phyloP scores from a whole-genome alignment of 805 yeast species.

The Suhomyces tanzawaensis region DNA sequence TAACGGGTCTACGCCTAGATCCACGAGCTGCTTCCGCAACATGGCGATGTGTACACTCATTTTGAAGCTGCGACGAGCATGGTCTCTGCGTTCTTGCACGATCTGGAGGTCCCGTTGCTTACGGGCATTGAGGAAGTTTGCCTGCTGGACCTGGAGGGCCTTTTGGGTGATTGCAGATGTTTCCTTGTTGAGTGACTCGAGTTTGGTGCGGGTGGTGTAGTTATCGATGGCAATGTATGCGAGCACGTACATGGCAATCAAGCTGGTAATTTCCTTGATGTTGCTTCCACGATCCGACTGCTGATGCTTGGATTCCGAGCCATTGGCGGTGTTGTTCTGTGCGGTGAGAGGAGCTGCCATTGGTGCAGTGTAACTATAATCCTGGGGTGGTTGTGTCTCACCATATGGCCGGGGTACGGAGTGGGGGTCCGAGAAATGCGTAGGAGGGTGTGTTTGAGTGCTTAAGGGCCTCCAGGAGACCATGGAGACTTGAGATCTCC shows the following conservation, averaged over 20 bases:
- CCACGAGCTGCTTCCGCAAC: constrained; percentile 57
- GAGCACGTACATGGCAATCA: constrained; percentile 43
- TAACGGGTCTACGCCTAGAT: constrained; percentile 57
- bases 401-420: constrained; percentile 1
- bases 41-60: constrained; percentile 68
- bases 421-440: constrained; percentile 3
- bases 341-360: too few relatives aligned
- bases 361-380: too few relatives aligned
- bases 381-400: neutral
- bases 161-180: constrained; percentile 37
- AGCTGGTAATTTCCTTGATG: constrained; percentile 39
- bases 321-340: too few relatives aligned
- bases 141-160: constrained; percentile 42
- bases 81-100: constrained; percentile 50
- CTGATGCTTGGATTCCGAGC: too few relatives aligned
- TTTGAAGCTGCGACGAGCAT: constrained; percentile 49
- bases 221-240: constrained; percentile 53
- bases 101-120: constrained; percentile 52
- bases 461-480: too few relatives aligned
- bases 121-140: constrained; percentile 48
- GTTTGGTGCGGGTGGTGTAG: constrained; percentile 39
- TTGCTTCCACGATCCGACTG: constrained; percentile 7
- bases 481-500: too few relatives aligned
- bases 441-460: constrained; percentile 3
- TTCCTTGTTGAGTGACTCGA: constrained; percentile 36